Conservation (phyloP, 116 monocot genomes). For the Cymodocea nodosa region DNA sequence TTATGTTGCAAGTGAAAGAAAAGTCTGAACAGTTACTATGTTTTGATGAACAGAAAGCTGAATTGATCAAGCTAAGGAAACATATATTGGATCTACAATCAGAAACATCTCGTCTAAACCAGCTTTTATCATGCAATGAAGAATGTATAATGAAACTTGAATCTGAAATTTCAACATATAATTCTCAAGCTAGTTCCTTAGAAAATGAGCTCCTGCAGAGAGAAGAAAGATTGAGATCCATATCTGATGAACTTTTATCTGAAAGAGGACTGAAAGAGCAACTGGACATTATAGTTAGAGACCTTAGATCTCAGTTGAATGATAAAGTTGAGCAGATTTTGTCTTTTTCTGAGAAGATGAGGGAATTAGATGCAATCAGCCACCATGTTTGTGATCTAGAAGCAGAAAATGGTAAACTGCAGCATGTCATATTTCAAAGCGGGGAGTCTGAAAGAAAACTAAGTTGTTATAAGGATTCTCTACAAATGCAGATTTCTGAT, state of each 20-base stretch:
- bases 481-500: slow-evolving; percentile 21
- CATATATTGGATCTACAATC: slow-evolving; percentile 10
- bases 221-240: slow-evolving; percentile 23
- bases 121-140: slow-evolving; percentile 5
- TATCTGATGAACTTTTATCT: slow-evolving; percentile 28
- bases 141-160: slow-evolving; percentile 1
- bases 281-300: slow-evolving; percentile 11
- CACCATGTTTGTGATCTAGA: slow-evolving; percentile 36
- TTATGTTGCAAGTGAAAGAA: slow-evolving; percentile 16
- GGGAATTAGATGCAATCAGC: slow-evolving; percentile 27
- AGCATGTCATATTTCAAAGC: slow-evolving; percentile 13
- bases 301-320: slow-evolving; percentile 40
- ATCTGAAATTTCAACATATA: not conserved
- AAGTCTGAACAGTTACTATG: slow-evolving; percentile 7
- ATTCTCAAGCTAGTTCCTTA: slow-evolving; percentile 16
- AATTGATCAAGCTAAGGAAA: slow-evolving; percentile 11
- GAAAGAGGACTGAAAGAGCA: slow-evolving; percentile 28
- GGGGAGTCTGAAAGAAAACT: slow-evolving; percentile 26
- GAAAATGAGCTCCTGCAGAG: slow-evolving; percentile 11
- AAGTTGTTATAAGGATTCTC: slow-evolving; percentile 15
- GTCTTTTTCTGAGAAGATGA: slow-evolving; percentile 35
- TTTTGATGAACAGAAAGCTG: slow-evolving; percentile 13
- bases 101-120: slow-evolving; percentile 14
- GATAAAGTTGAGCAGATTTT: slow-evolving; percentile 33
- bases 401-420: slow-evolving; percentile 24